A percentile compares a stretch with the other conserved stretches of the same genome.
These are phyloP conservation scores for Xylariomycetidae sp. DNA, from an alignment of 2,329 filamentous ascomycete genomes.

Conservation along the genomic window DNA sequence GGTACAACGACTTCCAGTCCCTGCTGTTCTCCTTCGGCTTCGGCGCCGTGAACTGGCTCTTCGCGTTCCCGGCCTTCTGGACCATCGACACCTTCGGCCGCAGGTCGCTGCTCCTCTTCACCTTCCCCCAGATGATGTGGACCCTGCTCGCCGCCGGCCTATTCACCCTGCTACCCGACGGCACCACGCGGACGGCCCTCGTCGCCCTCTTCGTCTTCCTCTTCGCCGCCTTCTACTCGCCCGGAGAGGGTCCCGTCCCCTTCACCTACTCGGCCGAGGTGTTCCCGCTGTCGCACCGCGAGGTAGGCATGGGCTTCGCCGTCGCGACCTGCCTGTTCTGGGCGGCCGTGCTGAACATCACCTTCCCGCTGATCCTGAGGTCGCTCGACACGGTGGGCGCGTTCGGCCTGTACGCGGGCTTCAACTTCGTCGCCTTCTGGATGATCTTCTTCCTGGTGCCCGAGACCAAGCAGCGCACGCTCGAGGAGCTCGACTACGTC, in stretches of 20 bases:
- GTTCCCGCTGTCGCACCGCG: constrained; percentile 65
- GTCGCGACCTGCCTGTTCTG: constrained; percentile 62
- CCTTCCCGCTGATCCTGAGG: constrained; percentile 54
- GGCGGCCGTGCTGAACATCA: constrained; percentile 59
- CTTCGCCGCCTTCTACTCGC: constrained; percentile 59
- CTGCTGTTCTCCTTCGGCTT: constrained; percentile 61
- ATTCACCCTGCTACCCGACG: constrained; percentile 43
- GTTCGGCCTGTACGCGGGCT: constrained; percentile 41
- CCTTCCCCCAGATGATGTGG: constrained; percentile 65
- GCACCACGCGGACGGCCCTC: constrained; percentile 31
- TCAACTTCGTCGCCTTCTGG: constrained; percentile 40
- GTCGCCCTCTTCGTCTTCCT: constrained; percentile 58
- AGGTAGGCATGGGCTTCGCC: constrained; percentile 67
- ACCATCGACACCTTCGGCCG: constrained; percentile 67
- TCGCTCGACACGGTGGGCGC: constrained; percentile 41
- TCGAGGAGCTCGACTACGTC: constrained; percentile 47
- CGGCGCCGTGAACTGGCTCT: constrained; percentile 60
- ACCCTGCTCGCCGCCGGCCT: constrained; percentile 60
- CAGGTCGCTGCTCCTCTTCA: constrained; percentile 57
- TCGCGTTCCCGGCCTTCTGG: constrained; percentile 60
- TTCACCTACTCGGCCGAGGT: constrained; percentile 67
- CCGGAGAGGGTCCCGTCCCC: constrained; percentile 62
- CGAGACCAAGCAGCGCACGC: constrained; percentile 46
- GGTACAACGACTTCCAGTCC: constrained; percentile 50
- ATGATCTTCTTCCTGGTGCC: constrained; percentile 47